Evolutionary conservation across 1,284 basidiomycete genomes (phyloP).

Genomic region (Erythrobasidium hasegawianum): DNA sequence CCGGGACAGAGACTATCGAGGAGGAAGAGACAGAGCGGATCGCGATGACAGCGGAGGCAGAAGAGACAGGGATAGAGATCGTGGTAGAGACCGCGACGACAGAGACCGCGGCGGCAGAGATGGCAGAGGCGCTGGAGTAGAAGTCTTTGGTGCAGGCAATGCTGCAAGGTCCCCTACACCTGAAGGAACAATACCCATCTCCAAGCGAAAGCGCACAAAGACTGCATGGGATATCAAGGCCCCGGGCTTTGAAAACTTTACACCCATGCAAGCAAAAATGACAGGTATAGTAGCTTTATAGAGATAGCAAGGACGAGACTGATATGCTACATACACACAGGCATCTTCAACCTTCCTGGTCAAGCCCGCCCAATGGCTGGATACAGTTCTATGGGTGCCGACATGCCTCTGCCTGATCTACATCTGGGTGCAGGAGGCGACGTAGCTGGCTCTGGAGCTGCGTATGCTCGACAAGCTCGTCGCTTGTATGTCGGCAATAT

Average conservation of each 20-base stretch:
- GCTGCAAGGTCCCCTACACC: constrained; percentile 84
- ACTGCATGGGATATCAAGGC: constrained; percentile 95
- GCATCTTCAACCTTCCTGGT: constrained; percentile 86
- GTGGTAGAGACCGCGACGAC: constrained; percentile 39
- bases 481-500: constrained; percentile 95
- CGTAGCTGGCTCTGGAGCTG: constrained; percentile 40
- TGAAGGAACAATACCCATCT: constrained; percentile 72
- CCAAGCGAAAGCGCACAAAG: constrained; percentile 77
- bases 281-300: no score
- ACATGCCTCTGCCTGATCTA: constrained; percentile 42
- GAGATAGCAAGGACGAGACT: no score
- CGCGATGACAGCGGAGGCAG: constrained; percentile 50
- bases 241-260: constrained; percentile 90
- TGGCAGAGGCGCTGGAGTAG: constrained; percentile 49
- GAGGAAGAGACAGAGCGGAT: constrained; percentile 37
- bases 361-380: constrained; percentile 66
- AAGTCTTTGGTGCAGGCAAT: constrained; percentile 55
- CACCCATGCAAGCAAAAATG: constrained; percentile 92
- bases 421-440: constrained; percentile 30
- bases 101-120: constrained; percentile 49
- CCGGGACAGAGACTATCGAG: constrained; percentile 46
- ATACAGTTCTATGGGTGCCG: constrained; percentile 60
- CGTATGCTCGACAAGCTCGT: constrained; percentile 76
- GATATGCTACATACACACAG: constrained; percentile 51
- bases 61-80: constrained; percentile 52